Base-by-base conservation (phyloP, 257 asterid species). In the Lavandula angustifolia region DNA sequence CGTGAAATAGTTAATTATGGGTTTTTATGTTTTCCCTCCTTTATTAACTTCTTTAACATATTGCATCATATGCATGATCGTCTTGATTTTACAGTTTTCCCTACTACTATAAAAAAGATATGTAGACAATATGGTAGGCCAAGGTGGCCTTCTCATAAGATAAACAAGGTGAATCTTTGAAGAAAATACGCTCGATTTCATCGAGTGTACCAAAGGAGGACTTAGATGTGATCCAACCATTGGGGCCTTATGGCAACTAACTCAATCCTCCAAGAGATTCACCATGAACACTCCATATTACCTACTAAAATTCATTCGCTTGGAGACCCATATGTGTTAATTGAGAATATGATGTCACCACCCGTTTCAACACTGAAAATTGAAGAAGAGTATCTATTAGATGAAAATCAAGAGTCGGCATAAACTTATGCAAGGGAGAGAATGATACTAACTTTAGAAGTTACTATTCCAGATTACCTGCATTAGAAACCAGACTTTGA, bases 101-200 rank as follows among this genome's bases (percentile, higher is more conserved):
- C 95, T 1, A 87, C 95, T 17, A 87, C 95, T 13, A 78, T 89
- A 29, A 89, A 89, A 78, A 78, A 89, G 75, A 83, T 85, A 71
- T 89, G 97, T 67, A 79, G 95, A 67, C 80, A 83, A 43, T 80
- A 89, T 65, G 94, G 92, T 66, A 89, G 87, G 73, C 58, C 78
- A 34, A 80, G 94, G 71, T 89, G 96, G 97, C 97, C 95, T 63
- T 89, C 89, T 47, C 85, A 91, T 60, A 85, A 85, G 73, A 87
- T 89, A 68, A 85, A 81, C 50, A 89, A 87, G 76, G 95, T 83
- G 27, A 83, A 82, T 87, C 96, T 49, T 64, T 89, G 43, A 78
- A 66, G 64, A 89, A 87, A 67, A 78, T 89, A 41, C 89, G 59
- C 79, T 89, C 9, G 80, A 87, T 71, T 85, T 91, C 22, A 95